phyloP scores from a whole-genome alignment of 768 basidiomycete species.

The Mycena haematopus region DNA sequence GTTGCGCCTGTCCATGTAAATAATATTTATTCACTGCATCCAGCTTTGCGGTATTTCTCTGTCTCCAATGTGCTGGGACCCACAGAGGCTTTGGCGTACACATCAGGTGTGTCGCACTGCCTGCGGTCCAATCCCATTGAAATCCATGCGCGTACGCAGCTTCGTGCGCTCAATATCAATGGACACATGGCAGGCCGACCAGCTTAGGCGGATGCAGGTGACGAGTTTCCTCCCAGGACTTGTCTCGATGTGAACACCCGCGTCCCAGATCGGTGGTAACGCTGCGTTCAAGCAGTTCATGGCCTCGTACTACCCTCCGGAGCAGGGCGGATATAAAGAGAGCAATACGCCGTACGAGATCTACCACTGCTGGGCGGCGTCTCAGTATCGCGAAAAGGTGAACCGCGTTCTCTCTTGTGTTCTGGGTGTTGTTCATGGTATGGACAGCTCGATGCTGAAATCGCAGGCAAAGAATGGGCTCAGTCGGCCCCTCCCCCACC shows the following conservation, averaged over 20 bases:
- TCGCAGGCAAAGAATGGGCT: constrained; percentile 81
- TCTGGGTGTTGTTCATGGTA: constrained; percentile 17
- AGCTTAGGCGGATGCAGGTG: constrained; percentile 90
- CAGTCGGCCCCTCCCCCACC: constrained; percentile 72
- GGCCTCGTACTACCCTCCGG: constrained; percentile 66
- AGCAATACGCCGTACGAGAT: constrained; percentile 70
- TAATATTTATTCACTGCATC: background rate
- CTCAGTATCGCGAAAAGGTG: constrained; percentile 95
- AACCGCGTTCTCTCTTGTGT: constrained; percentile 23
- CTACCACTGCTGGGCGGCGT: constrained; percentile 93
- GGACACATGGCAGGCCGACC: constrained; percentile 95
- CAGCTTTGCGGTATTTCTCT: constrained; percentile 89
- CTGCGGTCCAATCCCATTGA: constrained; percentile 22
- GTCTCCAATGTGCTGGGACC: constrained; percentile 84
- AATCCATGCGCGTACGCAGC: constrained; percentile 50
- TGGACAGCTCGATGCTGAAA: constrained; percentile 75
- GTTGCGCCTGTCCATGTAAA: constrained; percentile 18
- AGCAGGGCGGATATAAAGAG: constrained; percentile 73
- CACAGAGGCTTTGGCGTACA: constrained; percentile 96
- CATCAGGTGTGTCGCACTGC: constrained; percentile 59
- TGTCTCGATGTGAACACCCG: constrained; percentile 21
- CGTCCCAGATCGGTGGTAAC: constrained; percentile 83
- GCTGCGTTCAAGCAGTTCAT: constrained; percentile 81
- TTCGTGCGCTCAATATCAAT: constrained; percentile 94
- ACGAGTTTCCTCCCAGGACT: constrained; percentile 8